These are phyloP conservation scores for Bruguiera parviflora DNA, from an alignment of 345 rosid species.

Conservation along the genomic window DNA sequence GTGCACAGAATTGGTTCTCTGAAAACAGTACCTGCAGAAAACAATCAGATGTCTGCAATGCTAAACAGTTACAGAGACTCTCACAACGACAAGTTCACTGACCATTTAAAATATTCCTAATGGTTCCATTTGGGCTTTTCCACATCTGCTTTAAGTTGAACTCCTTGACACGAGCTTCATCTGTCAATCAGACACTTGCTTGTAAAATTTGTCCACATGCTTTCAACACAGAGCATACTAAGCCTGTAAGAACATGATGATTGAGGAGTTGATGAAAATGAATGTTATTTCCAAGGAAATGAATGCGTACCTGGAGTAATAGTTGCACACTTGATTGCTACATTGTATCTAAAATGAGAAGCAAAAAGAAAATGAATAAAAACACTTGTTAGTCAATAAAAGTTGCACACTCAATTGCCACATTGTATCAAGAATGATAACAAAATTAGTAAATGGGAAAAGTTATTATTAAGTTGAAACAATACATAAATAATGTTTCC, in stretches of 20 bases:
- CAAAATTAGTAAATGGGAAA: too few relatives aligned
- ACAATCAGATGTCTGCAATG: not conserved
- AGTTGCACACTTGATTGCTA: constrained; percentile 96
- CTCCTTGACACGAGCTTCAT: constrained; percentile 89
- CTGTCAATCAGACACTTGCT: constrained; percentile 36
- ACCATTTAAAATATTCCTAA: constrained; percentile 95
- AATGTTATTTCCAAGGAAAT: not conserved
- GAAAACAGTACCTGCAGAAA: constrained; percentile 78
- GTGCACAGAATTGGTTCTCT: constrained; percentile 98
- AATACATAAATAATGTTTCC: not conserved
- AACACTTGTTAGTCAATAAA: not conserved
- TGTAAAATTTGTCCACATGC: constrained; percentile 5
- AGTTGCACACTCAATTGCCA: constrained; percentile 21
- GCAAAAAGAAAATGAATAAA: not conserved
- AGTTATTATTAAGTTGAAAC: too few relatives aligned
- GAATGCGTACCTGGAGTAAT: constrained; percentile 77
- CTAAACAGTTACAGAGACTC: not conserved
- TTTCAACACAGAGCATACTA: not conserved
- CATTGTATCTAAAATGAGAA: constrained; percentile 64
- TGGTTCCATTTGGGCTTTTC: constrained; percentile 97
- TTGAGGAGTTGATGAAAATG: not conserved
- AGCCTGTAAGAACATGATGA: not conserved
- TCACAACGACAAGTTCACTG: constrained; percentile 17
- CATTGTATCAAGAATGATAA: constrained; percentile 14
- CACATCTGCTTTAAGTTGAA: constrained; percentile 90